phyloP scores from a whole-genome alignment of 192 early-diverging fungal species.

The Phycomyces blakesleeanus region DNA sequence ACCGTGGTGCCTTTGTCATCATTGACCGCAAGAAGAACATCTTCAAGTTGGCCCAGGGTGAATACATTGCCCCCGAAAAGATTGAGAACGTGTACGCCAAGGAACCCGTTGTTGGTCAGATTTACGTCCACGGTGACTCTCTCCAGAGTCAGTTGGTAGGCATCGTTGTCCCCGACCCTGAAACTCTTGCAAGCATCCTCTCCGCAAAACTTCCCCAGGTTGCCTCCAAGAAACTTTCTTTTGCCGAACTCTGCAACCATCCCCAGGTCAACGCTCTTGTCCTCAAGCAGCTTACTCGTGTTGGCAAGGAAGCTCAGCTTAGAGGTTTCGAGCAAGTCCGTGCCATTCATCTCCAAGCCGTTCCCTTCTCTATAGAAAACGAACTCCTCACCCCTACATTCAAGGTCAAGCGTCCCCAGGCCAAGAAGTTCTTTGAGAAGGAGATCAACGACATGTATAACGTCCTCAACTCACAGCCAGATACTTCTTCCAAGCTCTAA shows the following conservation, averaged over 20 bases:
- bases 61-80: conserved; percentile 82
- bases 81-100: conserved; percentile 68
- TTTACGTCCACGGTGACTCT: conserved; percentile 78
- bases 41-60: conserved; percentile 57
- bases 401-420: conserved; percentile 84
- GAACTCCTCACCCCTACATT: conserved; percentile 78
- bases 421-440: conserved; percentile 57
- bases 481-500: conserved; percentile 44
- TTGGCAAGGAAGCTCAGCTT: conserved; percentile 56
- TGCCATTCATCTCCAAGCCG: conserved; percentile 55
- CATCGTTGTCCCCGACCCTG: conserved; percentile 71
- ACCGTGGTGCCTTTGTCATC: conserved; percentile 64
- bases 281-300: conserved; percentile 47
- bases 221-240: conserved; percentile 35
- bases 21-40: conserved; percentile 85
- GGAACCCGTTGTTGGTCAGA: conserved; percentile 63
- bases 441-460: conserved; percentile 70
- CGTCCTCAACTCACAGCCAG: conserved; percentile 32
- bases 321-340: conserved; percentile 71
- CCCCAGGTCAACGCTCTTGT: conserved; percentile 45
- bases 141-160: conserved; percentile 69
- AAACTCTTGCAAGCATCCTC: conserved; percentile 40
- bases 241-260: conserved; percentile 55
- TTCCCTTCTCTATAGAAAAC: conserved; percentile 68
- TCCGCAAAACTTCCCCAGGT: conserved; percentile 41